Base-by-base conservation (phyloP, 805 yeast genomes). In the Schwanniomyces vanrijiae region DNA sequence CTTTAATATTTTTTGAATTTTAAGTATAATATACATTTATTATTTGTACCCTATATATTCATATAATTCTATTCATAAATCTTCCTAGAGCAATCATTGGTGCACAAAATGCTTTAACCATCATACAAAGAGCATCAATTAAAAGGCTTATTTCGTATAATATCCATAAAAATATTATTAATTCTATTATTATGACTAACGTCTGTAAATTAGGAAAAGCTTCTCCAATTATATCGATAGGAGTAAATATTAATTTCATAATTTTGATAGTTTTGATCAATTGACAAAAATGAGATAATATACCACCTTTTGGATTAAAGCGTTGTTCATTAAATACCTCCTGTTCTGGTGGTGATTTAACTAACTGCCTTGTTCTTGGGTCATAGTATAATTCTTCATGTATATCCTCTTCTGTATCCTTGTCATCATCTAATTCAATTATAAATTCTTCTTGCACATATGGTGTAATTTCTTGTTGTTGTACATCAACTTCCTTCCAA, bases 51-150 rank as follows among this genome's bases (percentile, higher is more conserved):
- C 8, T n/a, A 37, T 35, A 35, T 5, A 18, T 6, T 45, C 55
- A 71, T 62, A 71, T 65, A 20, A 73, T 65, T 44, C 73, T 59
- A 54, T 72, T 73, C 76, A 73, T 68, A 47, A 73, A 64, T 46
- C 67, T 51, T 3, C 77, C 77, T 54, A 73, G 56, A 10, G 77
- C 77, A 18, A 73, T 71, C 71, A 73, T 70, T 7, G 77, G 77
- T 8, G 76, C 75, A 61, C 77, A 73, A 7, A 73, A 58, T 1
- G 77, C 76, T 50, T 68, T 68, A 20, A 73, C 68, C 61, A 70
- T 71, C 73, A 69, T 69, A 52, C 77, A 72, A 21, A 73, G 50
- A 1, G 77, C 77, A 53, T 72, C 76, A 11, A 73, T 61, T 43
- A 73, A 59, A 25, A 69, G 58, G 46, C 75, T 69, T 46, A 71